Conservation (phyloP, 208 protist species). For the Acanthamoeba sp. region DNA sequence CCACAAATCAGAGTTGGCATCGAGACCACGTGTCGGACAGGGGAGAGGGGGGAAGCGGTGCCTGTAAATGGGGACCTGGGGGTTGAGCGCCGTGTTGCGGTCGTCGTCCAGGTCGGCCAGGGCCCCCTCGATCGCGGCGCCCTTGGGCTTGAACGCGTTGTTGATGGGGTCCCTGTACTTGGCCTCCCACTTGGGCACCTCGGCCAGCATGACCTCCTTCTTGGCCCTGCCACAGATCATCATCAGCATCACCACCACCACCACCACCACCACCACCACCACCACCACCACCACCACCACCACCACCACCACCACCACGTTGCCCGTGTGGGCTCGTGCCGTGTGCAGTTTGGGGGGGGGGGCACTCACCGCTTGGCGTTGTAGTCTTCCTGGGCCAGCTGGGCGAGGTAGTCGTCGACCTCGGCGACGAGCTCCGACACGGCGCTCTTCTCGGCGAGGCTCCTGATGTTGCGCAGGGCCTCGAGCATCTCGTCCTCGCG, state of each 20-base stretch:
- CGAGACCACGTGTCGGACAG: not conserved
- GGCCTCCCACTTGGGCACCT: not conserved
- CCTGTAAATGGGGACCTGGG: not conserved
- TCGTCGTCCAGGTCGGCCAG: not conserved
- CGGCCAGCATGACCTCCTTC: constrained; percentile 19
- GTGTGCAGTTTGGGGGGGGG: not conserved
- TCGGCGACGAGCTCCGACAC: constrained; percentile 13
- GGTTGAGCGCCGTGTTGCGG: not conserved
- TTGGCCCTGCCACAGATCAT: not conserved
- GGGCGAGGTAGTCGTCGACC: constrained; percentile 35
- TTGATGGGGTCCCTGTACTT: constrained; percentile 62
- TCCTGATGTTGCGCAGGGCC: constrained; percentile 8
- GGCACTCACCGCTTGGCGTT: not conserved
- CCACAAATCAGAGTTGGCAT: too few relatives aligned
- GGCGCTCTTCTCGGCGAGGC: constrained; percentile 50
- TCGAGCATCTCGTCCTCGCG: constrained; percentile 48
- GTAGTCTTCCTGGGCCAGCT: constrained; percentile 13
- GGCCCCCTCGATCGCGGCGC: not conserved
- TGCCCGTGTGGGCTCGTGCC: too few relatives aligned
- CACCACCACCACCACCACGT: too few relatives aligned
- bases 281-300: too few relatives aligned
- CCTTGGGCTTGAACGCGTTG: constrained; percentile 64
- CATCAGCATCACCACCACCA: not conserved
- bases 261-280: too few relatives aligned
- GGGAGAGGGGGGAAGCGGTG: not conserved